These are phyloP conservation scores for Termitomyces sp. DNA, from an alignment of 768 basidiomycete genomes.

Conservation along the genomic window DNA sequence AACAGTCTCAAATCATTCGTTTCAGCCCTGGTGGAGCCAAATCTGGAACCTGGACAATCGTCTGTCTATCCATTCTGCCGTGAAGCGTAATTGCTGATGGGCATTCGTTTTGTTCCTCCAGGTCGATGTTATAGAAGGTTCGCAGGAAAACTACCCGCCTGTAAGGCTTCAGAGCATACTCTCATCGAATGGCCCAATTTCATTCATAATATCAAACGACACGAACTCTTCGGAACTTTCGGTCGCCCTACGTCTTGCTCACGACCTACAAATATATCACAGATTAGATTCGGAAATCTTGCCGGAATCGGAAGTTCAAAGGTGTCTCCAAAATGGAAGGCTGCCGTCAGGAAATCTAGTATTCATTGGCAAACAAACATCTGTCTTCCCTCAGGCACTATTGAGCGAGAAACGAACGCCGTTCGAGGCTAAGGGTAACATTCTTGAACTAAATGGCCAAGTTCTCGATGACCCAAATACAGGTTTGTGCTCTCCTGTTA, in stretches of 20 bases:
- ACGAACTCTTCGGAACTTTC: constrained; percentile 32
- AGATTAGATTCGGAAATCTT: constrained; percentile 63
- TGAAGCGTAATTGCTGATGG: neutral
- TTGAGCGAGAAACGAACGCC: constrained; percentile 27
- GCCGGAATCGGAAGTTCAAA: constrained; percentile 30
- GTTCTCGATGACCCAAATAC: constrained; percentile 20
- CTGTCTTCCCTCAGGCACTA: constrained; percentile 24
- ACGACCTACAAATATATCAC: constrained; percentile 64
- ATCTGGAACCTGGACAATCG: neutral
- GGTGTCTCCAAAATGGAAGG: constrained; percentile 12
- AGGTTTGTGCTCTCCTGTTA: constrained; percentile 19
- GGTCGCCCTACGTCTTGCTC: constrained; percentile 59
- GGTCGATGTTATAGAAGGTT: neutral
- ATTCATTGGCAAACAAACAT: constrained; percentile 41
- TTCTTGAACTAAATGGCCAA: constrained; percentile 20
- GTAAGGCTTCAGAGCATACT: constrained; percentile 68
- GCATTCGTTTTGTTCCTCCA: neutral
- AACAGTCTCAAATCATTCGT: constrained; percentile 1
- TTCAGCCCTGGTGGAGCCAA: constrained; percentile 7
- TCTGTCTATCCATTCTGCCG: neutral
- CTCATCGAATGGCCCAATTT: constrained; percentile 43
- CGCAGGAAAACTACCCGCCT: constrained; percentile 21
- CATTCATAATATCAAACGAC: constrained; percentile 46
- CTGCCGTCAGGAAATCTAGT: constrained; percentile 48
- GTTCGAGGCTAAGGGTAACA: constrained; percentile 21